Conservation (phyloP, 129 eudicot genomes). For the Erigeron canadensis region DNA sequence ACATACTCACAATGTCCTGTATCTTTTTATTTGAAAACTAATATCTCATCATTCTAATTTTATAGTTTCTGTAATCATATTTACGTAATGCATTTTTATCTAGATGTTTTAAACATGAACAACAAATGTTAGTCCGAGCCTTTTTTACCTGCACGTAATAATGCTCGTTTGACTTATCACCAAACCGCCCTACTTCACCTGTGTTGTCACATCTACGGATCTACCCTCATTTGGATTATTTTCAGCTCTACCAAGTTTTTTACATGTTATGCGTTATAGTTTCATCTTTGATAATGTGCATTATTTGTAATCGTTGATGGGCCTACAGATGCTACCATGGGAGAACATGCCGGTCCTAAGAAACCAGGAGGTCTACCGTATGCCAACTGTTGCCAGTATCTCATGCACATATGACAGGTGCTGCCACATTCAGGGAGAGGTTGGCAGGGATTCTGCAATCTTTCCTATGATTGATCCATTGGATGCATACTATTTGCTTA, state of each 20-base stretch:
- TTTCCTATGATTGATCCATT: constrained; percentile 89
- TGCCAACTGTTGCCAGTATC: constrained; percentile 84
- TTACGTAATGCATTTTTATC: no score
- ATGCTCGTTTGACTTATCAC: not conserved
- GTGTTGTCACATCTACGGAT: no score
- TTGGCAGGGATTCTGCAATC: constrained; percentile 26
- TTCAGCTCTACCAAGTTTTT: not conserved
- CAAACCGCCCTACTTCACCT: no score
- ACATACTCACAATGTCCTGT: no score
- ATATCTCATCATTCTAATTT: no score
- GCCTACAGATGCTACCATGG: constrained; percentile 94
- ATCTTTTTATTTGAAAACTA: no score
- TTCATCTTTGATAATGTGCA: not conserved
- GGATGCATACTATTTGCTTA: constrained; percentile 82
- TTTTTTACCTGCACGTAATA: no score
- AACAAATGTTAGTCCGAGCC: no score
- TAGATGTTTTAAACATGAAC: no score
- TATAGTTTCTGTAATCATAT: no score
- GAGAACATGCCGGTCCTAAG: constrained; percentile 82
- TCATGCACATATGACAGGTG: constrained; percentile 56
- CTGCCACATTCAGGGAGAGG: constrained; percentile 38
- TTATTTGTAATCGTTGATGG: not conserved
- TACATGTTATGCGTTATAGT: not conserved
- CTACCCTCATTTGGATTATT: not conserved
- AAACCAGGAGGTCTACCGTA: constrained; percentile 87